A percentile compares a stretch with the other conserved stretches of the same genome.
These are phyloP conservation scores for Ligustrum vulgare DNA, from an alignment of 257 asterid species.

Conservation along the genomic window DNA sequence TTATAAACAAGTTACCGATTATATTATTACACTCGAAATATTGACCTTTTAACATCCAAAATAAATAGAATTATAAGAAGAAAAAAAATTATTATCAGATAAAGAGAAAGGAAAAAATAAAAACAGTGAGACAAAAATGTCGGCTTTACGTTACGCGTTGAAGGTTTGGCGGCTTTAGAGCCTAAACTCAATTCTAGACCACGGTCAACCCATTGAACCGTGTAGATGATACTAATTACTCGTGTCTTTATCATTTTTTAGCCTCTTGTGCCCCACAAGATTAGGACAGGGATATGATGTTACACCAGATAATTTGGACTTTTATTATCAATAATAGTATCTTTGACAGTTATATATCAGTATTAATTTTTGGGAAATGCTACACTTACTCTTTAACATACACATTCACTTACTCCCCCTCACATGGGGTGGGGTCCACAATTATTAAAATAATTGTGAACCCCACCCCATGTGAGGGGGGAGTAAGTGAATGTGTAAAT, in stretches of 20 bases:
- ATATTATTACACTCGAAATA: background rate
- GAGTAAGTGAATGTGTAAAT: too few relatives aligned
- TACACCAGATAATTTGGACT: background rate
- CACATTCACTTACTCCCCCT: too few relatives aligned
- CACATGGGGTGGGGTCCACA: too few relatives aligned
- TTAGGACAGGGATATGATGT: conserved; percentile 9
- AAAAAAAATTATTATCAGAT: too few relatives aligned
- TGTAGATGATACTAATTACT: background rate
- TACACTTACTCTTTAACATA: too few relatives aligned
- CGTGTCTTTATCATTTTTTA: background rate
- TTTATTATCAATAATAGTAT: background rate
- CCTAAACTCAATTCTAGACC: background rate
- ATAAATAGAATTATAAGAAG: background rate
- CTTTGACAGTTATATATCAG: too few relatives aligned
- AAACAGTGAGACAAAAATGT: background rate
- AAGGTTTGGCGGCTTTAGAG: conserved; percentile 17
- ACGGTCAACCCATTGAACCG: background rate
- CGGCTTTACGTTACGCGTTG: background rate
- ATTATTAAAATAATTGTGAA: too few relatives aligned
- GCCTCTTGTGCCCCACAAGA: conserved; percentile 7
- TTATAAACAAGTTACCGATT: background rate
- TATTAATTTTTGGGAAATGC: too few relatives aligned
- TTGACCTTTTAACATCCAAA: background rate
- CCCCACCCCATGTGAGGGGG: too few relatives aligned
- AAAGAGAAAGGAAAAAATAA: too few relatives aligned